Evolutionary conservation across 164 flowering plant species (phyloP).

Genomic region (Magnolia sinica): DNA sequence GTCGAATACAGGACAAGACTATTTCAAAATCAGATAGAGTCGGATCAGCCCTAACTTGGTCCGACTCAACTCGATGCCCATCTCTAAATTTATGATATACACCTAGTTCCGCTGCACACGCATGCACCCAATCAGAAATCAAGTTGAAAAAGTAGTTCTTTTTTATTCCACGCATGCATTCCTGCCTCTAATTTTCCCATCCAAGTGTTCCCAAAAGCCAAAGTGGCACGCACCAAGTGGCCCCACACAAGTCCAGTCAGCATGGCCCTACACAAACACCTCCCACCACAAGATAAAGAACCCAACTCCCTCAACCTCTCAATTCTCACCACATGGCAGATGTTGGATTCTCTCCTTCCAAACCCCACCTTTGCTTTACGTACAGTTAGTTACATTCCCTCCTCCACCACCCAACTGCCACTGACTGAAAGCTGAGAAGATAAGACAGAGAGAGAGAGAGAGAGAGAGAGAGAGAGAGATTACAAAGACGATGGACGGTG

Average conservation of each 20-base stretch:
- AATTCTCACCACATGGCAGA: background rate
- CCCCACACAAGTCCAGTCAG: background rate
- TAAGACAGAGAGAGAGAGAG: background rate
- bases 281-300: background rate
- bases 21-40: no score
- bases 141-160: no score
- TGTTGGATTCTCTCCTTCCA: conserved; percentile 4
- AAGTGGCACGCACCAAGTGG: background rate
- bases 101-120: no score
- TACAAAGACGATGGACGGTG: background rate
- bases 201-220: background rate
- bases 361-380: background rate
- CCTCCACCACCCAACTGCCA: conserved; percentile 3
- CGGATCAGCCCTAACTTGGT: no score
- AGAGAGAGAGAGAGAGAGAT: background rate
- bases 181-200: no score
- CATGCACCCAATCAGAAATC: no score
- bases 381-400: background rate
- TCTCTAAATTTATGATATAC: no score
- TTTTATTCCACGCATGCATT: no score
- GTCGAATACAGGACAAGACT: no score
- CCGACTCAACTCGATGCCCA: no score
- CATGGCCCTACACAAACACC: background rate
- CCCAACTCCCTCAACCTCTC: background rate
- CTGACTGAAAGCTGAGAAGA: background rate